Evolutionary conservation across 140 eudicot species (phyloP).

Genomic region (Senecio squalidus): DNA sequence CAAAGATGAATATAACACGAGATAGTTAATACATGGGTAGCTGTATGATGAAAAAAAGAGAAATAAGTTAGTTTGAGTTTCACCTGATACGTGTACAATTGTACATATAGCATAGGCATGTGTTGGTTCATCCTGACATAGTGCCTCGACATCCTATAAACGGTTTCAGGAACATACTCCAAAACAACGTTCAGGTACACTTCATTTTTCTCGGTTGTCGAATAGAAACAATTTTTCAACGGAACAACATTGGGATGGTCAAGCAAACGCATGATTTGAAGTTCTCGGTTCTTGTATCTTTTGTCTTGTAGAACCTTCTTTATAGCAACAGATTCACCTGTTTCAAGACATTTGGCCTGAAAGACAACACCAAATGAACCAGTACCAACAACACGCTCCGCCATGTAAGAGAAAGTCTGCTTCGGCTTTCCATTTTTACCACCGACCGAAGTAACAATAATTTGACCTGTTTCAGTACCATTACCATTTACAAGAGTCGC

Average conservation of each 20-base stretch:
- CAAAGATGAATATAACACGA: background rate
- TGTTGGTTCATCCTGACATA: conserved; percentile 64
- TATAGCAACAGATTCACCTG: conserved; percentile 87
- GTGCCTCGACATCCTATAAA: conserved; percentile 70
- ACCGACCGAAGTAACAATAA: conserved; percentile 68
- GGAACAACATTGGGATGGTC: conserved; percentile 79
- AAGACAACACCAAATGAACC: conserved; percentile 99
- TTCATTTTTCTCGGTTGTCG: conserved; percentile 89
- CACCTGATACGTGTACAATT: conserved; percentile 85
- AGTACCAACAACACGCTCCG: conserved; percentile 96
- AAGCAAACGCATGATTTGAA: conserved; percentile 83
- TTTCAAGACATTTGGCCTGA: conserved; percentile 95
- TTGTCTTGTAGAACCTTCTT: conserved; percentile 94
- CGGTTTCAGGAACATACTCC: conserved; percentile 90
- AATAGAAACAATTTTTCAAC: conserved; percentile 73
- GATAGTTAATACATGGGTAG: background rate
- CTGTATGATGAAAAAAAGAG: background rate
- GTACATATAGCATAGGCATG: conserved; percentile 70
- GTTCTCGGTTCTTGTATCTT: conserved; percentile 97
- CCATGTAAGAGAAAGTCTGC: conserved; percentile 95
- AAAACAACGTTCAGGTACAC: conserved; percentile 88
- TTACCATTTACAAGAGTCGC: conserved; percentile 76
- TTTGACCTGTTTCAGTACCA: conserved; percentile 88
- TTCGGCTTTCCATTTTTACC: conserved; percentile 88
- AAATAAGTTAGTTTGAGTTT: background rate